Evolutionary conservation across 805 yeast species (phyloP), one percentile per base, ranked within the genome.

Genomic region (Candida silvatica): DNA sequence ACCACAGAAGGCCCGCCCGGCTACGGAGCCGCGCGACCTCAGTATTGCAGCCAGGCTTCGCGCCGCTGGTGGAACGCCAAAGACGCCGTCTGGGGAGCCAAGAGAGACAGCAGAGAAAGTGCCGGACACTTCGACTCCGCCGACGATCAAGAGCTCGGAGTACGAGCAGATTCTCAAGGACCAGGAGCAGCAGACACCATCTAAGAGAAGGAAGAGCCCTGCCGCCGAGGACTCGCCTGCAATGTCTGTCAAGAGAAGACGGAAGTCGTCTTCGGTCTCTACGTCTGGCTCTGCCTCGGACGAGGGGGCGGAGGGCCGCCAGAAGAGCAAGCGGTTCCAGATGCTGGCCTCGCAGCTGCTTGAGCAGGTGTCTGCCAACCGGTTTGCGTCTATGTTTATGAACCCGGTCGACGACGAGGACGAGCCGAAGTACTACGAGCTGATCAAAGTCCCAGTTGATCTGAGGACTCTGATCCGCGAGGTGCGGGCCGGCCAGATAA

Each of bases 321-420:
- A 30, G 9, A 51, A 60, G 30, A 65, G 64, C 37, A 76, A 77
- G 48, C 63, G 76, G 42, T 77, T 82, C 54, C 81, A 74, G 43
- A 61, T 68, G 17, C 61, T 79, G 15, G 79, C 85, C 0, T 59
- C 68, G 6, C 81, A 79, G 30, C 59, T 84, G 22, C 56, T 84
- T 32, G 65, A 73, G 14, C 77, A 78, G 40, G 74, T 83, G 6
- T 69, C 79, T 26, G 76, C 84, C 2, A 80, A 81, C 52, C 64
- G 84, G 38, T 79, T 71, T 47, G 82, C 92, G 0, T 77, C 87
- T 0, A 77, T 83, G 37, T 84, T 84, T 51, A 51, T 80, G 26
- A 73, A 69, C 35, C 85, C 92, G 0, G 92, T 84, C 12, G 71
- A 68, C 42, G 69, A 66, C 37, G 61, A 69, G 37, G 83, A 73